These are phyloP conservation scores for Poteriospumella lacustris DNA, from an alignment of 108 stramenopile genomes.

Conservation along the genomic window DNA sequence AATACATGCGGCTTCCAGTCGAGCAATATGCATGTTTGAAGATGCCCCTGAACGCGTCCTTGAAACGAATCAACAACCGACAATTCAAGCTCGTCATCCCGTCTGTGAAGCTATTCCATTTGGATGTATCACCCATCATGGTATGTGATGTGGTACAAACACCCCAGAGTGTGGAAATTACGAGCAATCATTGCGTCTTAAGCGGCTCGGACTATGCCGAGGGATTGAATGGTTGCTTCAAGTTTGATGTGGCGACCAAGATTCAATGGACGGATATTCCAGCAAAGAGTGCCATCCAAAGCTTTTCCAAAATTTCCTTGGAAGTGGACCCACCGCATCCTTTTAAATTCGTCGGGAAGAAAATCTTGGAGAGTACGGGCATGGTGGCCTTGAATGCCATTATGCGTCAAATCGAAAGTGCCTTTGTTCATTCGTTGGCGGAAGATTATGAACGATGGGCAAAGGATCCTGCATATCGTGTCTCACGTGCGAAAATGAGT, in stretches of 20 bases:
- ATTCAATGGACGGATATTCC: background rate
- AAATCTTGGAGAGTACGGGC: slow-evolving; percentile 13
- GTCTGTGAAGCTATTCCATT: background rate
- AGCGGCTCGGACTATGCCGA: background rate
- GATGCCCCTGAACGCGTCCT: background rate
- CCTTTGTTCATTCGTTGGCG: slow-evolving; percentile 15
- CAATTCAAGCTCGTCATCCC: background rate
- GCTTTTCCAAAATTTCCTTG: background rate
- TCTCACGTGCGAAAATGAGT: background rate
- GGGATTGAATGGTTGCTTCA: slow-evolving; percentile 5
- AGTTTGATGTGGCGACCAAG: background rate
- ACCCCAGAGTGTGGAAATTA: background rate
- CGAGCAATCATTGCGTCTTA: background rate
- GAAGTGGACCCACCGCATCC: slow-evolving; percentile 2
- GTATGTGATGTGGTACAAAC: background rate
- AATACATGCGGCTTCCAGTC: slow-evolving; percentile 4
- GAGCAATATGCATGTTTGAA: slow-evolving; percentile 10
- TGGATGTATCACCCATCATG: background rate
- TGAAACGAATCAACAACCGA: background rate
- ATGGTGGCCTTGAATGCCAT: background rate
- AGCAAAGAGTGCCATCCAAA: background rate
- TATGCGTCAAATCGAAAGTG: slow-evolving; percentile 4
- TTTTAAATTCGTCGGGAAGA: background rate
- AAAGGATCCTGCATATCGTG: background rate
- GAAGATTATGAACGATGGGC: background rate